phyloP scores from a whole-genome alignment of 1,284 basidiomycete genomes.

The Microbotryum intermedium region DNA sequence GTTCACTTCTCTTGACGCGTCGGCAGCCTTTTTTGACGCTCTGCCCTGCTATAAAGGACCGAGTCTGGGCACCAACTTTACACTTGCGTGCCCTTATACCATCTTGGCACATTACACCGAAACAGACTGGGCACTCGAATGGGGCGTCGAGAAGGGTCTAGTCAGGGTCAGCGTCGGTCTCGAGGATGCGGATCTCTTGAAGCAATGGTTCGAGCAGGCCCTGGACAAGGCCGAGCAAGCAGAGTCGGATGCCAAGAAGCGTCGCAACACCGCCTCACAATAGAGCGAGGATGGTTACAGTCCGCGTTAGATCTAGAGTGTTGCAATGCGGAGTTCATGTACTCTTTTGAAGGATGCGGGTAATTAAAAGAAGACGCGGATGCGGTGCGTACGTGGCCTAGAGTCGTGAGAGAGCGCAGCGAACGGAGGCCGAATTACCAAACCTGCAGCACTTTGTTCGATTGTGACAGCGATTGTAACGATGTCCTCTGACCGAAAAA shows the following conservation, averaged over 20 bases:
- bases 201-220: constrained; percentile 57
- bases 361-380: too few species aligned
- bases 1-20: constrained; percentile 61
- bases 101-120: constrained; percentile 88
- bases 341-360: too few species aligned
- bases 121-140: constrained; percentile 80
- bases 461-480: too few species aligned
- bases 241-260: constrained; percentile 5
- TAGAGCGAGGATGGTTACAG: background rate
- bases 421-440: too few species aligned
- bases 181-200: constrained; percentile 61
- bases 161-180: constrained; percentile 85
- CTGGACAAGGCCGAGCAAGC: constrained; percentile 58
- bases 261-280: too few species aligned
- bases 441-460: too few species aligned
- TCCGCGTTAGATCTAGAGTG: background rate
- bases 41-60: constrained; percentile 83
- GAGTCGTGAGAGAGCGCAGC: too few species aligned
- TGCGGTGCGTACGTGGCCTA: too few species aligned
- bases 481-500: too few species aligned
- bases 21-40: constrained; percentile 77
- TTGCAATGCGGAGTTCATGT: too few species aligned
- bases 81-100: constrained; percentile 84
- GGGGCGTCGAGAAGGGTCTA: constrained; percentile 74
- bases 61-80: constrained; percentile 91